These are phyloP conservation scores for Leucogyrophana mollusca DNA, from an alignment of 768 basidiomycete genomes.

Conservation along the genomic window DNA sequence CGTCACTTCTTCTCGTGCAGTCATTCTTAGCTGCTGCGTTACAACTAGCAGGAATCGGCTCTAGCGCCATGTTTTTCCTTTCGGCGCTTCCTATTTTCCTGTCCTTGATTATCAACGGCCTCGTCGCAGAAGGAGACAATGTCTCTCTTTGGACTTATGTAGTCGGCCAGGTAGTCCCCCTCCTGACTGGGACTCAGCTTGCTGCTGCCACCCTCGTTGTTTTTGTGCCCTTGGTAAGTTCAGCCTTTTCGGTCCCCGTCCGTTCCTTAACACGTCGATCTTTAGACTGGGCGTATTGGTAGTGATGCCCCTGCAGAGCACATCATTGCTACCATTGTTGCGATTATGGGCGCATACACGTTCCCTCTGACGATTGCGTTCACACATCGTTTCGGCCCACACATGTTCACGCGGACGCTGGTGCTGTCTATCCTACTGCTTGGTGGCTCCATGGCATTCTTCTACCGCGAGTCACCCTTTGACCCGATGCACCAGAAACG, in stretches of 20 bases:
- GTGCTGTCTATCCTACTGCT: slow-evolving; percentile 46
- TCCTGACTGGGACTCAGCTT: slow-evolving; percentile 58
- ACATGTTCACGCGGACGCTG: slow-evolving; percentile 37
- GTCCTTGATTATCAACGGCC: slow-evolving; percentile 52
- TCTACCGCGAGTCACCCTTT: slow-evolving; percentile 62
- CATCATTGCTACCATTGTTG: slow-evolving; percentile 79
- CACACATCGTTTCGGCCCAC: slow-evolving; percentile 63
- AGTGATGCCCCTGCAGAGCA: slow-evolving; percentile 83
- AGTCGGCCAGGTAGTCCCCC: slow-evolving; percentile 53
- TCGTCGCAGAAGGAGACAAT: slow-evolving; percentile 29
- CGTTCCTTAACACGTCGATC: not conserved
- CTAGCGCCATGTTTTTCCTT: slow-evolving; percentile 73
- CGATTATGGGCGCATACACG: slow-evolving; percentile 52
- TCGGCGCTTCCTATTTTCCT: slow-evolving; percentile 54
- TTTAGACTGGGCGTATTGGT: slow-evolving; percentile 79
- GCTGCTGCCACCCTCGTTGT: slow-evolving; percentile 70
- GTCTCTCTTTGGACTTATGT: slow-evolving; percentile 65
- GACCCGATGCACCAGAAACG: slow-evolving; percentile 87
- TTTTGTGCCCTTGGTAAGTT: slow-evolving; percentile 81
- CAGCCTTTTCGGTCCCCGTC: not conserved
- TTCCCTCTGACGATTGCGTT: slow-evolving; percentile 69
- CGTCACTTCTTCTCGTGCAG: slow-evolving; percentile 61
- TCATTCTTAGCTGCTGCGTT: slow-evolving; percentile 51
- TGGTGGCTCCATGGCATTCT: slow-evolving; percentile 54
- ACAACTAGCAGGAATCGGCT: slow-evolving; percentile 72